These are phyloP conservation scores for Xylaria sp. DNA, from an alignment of 2,329 filamentous ascomycete species.

Conservation along the genomic window DNA sequence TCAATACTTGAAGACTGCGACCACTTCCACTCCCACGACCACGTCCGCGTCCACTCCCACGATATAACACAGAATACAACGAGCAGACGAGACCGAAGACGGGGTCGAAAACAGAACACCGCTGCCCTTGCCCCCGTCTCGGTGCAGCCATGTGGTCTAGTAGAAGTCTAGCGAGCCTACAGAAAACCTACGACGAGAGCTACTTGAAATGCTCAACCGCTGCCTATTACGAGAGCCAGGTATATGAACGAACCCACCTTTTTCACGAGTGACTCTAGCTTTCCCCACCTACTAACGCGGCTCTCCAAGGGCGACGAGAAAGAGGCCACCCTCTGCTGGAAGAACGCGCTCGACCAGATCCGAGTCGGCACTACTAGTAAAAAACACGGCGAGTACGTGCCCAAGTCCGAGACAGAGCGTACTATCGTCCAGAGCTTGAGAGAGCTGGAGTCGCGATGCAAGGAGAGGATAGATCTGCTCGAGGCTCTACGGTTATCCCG, in stretches of 20 bases:
- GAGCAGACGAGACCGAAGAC: slow-evolving; percentile 17
- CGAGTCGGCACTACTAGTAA: slow-evolving; percentile 85
- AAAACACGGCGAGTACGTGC: slow-evolving; percentile 73
- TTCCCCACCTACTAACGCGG: slow-evolving; percentile 17
- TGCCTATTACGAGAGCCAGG: slow-evolving; percentile 94
- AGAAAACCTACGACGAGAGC: slow-evolving; percentile 98
- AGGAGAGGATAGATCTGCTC: slow-evolving; percentile 89
- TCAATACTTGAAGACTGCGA: background rate
- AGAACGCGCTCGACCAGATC: slow-evolving; percentile 86
- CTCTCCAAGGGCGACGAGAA: slow-evolving; percentile 80
- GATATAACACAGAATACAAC: background rate
- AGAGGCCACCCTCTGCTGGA: slow-evolving; percentile 93
- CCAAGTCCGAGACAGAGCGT: slow-evolving; percentile 84
- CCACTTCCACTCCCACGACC: background rate
- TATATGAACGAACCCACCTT: slow-evolving; percentile 53
- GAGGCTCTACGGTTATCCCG: slow-evolving; percentile 80
- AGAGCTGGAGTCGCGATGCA: slow-evolving; percentile 89
- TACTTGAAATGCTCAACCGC: slow-evolving; percentile 95
- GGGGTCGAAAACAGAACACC: slow-evolving; percentile 7
- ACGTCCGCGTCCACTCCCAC: slow-evolving; percentile 5
- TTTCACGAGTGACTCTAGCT: background rate
- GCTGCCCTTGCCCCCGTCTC: slow-evolving; percentile 9
- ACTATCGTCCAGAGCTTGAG: slow-evolving; percentile 83
- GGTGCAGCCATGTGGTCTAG: slow-evolving; percentile 62
- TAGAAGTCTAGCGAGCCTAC: slow-evolving; percentile 75